These are phyloP conservation scores for Salpingoeca rosetta DNA, from an alignment of 78 protist species.

Conservation along the genomic window DNA sequence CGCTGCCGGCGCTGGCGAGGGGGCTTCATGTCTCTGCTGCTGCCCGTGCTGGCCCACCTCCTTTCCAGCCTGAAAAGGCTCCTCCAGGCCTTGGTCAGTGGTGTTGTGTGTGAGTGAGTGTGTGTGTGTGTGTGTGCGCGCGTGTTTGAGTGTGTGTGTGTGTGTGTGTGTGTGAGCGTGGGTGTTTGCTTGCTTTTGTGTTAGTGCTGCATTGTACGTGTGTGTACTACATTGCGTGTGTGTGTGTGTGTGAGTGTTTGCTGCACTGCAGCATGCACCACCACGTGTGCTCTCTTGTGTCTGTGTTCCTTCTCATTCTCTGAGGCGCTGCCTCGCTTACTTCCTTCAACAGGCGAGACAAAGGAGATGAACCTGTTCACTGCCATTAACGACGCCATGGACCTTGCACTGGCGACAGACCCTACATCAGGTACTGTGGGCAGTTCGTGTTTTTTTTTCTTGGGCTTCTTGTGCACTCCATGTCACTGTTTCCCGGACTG, in stretches of 20 bases:
- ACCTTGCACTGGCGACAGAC: conserved; percentile 48
- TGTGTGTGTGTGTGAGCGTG: no score
- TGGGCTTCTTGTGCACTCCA: no score
- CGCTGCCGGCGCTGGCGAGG: no score
- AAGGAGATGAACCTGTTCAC: conserved; percentile 60
- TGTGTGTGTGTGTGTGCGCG: no score
- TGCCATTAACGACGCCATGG: conserved; percentile 76
- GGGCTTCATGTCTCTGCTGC: no score
- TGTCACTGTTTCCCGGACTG: no score
- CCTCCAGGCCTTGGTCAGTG: no score
- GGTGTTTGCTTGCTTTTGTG: not conserved
- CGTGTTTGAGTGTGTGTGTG: no score
- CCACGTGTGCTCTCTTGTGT: not conserved
- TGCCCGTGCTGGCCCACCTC: no score
- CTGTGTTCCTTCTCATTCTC: not conserved
- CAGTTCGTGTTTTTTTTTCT: no score
- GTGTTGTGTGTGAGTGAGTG: no score
- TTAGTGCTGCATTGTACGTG: not conserved
- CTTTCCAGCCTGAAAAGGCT: no score
- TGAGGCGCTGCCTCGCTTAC: not conserved
- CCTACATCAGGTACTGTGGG: not conserved
- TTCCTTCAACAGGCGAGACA: conserved; percentile 17
- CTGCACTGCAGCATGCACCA: not conserved
- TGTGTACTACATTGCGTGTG: not conserved
- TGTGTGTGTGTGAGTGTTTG: not conserved